Conservation (phyloP, 345 rosid species). For the Combretum micranthum region DNA sequence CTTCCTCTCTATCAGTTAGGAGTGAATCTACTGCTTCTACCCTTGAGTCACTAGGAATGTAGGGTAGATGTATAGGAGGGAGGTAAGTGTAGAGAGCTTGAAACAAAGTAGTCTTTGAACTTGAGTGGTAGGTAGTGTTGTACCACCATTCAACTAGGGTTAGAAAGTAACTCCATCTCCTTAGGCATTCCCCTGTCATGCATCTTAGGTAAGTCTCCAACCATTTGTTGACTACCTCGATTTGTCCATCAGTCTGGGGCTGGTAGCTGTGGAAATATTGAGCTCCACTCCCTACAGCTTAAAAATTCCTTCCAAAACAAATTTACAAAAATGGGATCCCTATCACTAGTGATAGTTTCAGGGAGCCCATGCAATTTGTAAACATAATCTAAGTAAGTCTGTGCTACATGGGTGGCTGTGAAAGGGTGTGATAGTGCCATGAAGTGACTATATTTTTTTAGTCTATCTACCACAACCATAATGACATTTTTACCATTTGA, state of each 20-base stretch:
- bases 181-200: too few relatives aligned
- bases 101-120: too few relatives aligned
- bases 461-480: background rate
- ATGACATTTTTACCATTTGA: background rate
- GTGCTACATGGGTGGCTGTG: background rate
- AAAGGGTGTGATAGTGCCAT: background rate
- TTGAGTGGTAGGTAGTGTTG: too few relatives aligned
- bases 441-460: background rate
- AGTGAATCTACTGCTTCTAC: too few relatives aligned
- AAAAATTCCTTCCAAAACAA: background rate
- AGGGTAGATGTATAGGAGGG: too few relatives aligned
- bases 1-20: too few relatives aligned
- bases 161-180: too few relatives aligned
- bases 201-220: conserved; percentile 8
- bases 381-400: background rate
- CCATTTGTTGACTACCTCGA: conserved; percentile 3
- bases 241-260: conserved; percentile 3
- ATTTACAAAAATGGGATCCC: background rate
- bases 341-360: background rate
- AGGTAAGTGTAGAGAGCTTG: too few relatives aligned
- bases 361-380: background rate
- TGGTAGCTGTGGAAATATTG: background rate
- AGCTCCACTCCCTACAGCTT: background rate
- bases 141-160: too few relatives aligned
- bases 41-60: too few relatives aligned